Base-by-base conservation (phyloP, 1,139 yeast species). In the Candida albicans region DNA sequence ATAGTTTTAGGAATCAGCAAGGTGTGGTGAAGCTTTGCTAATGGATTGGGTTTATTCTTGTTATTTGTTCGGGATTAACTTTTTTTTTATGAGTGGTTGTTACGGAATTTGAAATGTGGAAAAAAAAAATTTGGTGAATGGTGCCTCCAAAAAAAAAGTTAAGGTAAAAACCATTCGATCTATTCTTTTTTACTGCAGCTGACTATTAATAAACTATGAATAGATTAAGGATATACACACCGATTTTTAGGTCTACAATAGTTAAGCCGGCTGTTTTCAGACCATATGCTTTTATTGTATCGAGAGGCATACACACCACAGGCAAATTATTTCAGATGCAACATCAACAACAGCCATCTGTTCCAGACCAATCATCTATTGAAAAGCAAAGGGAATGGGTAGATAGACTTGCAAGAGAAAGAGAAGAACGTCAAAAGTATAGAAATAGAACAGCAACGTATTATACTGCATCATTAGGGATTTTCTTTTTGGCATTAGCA, bases 401-500 rank as follows among this genome's bases (percentile, higher is more conserved):
- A 14, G 57, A 59, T 35, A 40, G 51, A 30, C 51, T 58, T 13
- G 45, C 47, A 30, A 47, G 49, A 30, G 62, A 59, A 39, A 55
- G 70, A 46, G 68, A 61, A 43, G 68, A 62, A 37, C 54, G 59
- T 40, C 65, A 67, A 37, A 61, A 59, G 43, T 61, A 51, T 45
- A 59, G 62, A 41, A 73, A 71, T 58, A 58, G 62, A 41, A 71
- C 96, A 0, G 81, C 87, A 9, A 81, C 85, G 4, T 79, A 84
- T 59, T 91, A 91, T 61, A 71, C 93, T 1, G 70, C 84, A 1
- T 83, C 96, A 24, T 70, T 89, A 34, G 84, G 84, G 11, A 68
- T 93, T 26, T 68, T 83, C 8, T 88, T 89, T 49, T 68, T 89
- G 37, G 93, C 97, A 0, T 70, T 93, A 18, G 77, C 96, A 0